phyloP scores from a whole-genome alignment of 371 early-diverging fungal genomes.

The Mucor plumbeus region DNA sequence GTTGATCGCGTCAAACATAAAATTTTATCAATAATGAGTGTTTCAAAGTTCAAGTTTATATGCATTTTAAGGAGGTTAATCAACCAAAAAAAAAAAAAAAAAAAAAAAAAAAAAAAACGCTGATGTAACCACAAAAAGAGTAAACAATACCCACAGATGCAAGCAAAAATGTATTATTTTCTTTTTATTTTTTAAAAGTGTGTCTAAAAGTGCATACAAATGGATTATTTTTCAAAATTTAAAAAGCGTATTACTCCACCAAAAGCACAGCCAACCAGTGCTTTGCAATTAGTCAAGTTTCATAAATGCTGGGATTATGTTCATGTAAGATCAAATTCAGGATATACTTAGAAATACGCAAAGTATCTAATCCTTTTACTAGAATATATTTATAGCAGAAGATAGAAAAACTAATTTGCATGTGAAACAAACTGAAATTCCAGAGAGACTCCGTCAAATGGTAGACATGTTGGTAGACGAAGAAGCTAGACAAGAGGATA shows the following conservation, averaged over 20 bases:
- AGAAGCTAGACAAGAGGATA: slow-evolving; percentile 75
- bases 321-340: slow-evolving; percentile 52
- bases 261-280: slow-evolving; percentile 65
- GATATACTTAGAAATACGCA: not conserved
- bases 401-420: slow-evolving; percentile 58
- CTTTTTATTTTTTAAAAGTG: not conserved
- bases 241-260: slow-evolving; percentile 69
- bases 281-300: slow-evolving; percentile 75
- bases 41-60: too few relatives aligned
- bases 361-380: not conserved
- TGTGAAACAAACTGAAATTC: slow-evolving; percentile 84
- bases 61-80: not conserved
- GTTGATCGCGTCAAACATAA: too few relatives aligned
- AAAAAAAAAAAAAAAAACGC: too few relatives aligned
- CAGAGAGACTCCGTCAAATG: slow-evolving; percentile 77
- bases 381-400: slow-evolving; percentile 67
- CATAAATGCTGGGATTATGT: slow-evolving; percentile 80
- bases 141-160: not conserved
- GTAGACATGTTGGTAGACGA: slow-evolving; percentile 92
- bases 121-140: not conserved
- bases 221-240: slow-evolving; percentile 73
- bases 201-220: slow-evolving; percentile 14
- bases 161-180: not conserved
- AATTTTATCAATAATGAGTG: too few relatives aligned
- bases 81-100: too few relatives aligned